Base-by-base conservation (phyloP, 225 moss, liverwort and hornwort species). In the Rhytidiadelphus loreus region DNA sequence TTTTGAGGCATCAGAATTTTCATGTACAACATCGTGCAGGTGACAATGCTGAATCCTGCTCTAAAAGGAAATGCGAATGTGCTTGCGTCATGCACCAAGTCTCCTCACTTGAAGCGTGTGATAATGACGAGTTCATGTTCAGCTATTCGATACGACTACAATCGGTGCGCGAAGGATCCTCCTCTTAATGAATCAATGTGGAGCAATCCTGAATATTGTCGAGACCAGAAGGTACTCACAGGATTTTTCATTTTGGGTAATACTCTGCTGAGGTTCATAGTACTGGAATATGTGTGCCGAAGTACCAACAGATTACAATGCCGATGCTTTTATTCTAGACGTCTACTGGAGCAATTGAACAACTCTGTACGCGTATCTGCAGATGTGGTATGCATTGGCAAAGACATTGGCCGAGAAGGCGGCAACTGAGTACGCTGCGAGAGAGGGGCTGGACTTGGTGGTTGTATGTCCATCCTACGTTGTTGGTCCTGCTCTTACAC, bases 311-410 rank as follows among this genome's bases (percentile, higher is more conserved):
- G 48, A 39, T 61, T 80, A 23, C 44, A 73, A 17, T 66, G 83
- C 33, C 30, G 30, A 71, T 59, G n/a, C 58, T 82, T 87, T 37
- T 30, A 77, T 22, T 70, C 24, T 68, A 52, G 18, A 18, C 48
- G 35, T 46, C 66, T 26, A 46, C 26, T 52, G 22, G 35, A 88
- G 77, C 57, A 78, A 60, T 32, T 66, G 83, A 52, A 53, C 26
- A 72, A 65, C 43, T 48, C 28, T 85, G 32, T 48, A 26, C 44
- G 33, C 65, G 53, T 60, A 33, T 12, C 55, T 83, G 89, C 92
- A 99, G 96, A 91, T 95, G 92, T 97, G 96, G 96, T 97, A 99
- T 88, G 91, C 98, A 55, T 86, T 97, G 83, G 96, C 96, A n/a
- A 99, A 99, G 87, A 99, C 96, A 39, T 85, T 96, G 88, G 98